These are phyloP conservation scores for Leishmania lainsoni DNA, from an alignment of 208 protist genomes.

Conservation along the genomic window DNA sequence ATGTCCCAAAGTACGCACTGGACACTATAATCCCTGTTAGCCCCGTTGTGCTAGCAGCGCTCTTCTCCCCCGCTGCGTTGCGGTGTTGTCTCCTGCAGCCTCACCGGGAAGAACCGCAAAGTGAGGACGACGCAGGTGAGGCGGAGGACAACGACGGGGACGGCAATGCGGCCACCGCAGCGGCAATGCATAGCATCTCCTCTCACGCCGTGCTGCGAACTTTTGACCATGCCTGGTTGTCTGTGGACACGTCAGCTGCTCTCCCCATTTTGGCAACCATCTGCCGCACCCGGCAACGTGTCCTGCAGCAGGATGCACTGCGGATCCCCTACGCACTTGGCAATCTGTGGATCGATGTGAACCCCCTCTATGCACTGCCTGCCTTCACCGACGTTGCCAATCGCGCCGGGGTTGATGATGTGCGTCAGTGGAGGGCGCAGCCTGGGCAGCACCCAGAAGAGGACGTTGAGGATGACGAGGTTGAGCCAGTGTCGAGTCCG, in stretches of 20 bases:
- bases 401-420: background rate
- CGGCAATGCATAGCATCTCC: slow-evolving; percentile 1
- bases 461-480: background rate
- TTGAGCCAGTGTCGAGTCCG: background rate
- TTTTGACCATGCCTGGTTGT: slow-evolving; percentile 52
- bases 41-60: slow-evolving; percentile 66
- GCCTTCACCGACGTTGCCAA: slow-evolving; percentile 12
- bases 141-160: slow-evolving; percentile 1
- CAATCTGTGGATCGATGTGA: slow-evolving; percentile 58
- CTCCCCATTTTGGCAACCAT: slow-evolving; percentile 68
- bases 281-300: slow-evolving; percentile 46
- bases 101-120: background rate
- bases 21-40: slow-evolving; percentile 58
- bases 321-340: slow-evolving; percentile 65
- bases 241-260: slow-evolving; percentile 44
- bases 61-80: slow-evolving; percentile 58
- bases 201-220: slow-evolving; percentile 18
- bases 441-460: slow-evolving; percentile 16
- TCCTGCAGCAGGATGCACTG: slow-evolving; percentile 36
- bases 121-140: background rate
- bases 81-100: slow-evolving; percentile 66
- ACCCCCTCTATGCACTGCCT: slow-evolving; percentile 54
- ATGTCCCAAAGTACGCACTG: slow-evolving; percentile 37
- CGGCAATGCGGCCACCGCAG: background rate
- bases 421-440: slow-evolving; percentile 22